A percentile compares a stretch with the other conserved stretches of the same genome.
Conservation (phyloP, 2,329 filamentous ascomycete genomes). For the Colletotrichum brevisporum region DNA sequence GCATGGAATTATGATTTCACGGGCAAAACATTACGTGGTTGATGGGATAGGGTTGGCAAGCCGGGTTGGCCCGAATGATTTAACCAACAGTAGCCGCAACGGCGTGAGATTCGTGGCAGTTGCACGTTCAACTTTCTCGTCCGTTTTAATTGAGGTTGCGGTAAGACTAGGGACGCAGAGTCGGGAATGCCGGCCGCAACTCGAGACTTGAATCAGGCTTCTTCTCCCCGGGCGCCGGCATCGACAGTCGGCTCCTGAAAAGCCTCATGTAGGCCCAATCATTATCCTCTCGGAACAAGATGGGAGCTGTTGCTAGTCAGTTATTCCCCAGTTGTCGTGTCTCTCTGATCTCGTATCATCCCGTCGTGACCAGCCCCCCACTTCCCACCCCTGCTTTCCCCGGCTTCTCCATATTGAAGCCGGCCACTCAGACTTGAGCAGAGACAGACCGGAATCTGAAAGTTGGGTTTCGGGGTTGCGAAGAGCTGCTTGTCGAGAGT, state of each 20-base stretch:
- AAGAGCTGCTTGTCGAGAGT: not conserved
- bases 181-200: no score
- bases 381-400: conserved; percentile 1
- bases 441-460: not conserved
- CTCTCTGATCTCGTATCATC: not conserved
- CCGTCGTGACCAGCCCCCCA: not conserved
- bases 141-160: no score
- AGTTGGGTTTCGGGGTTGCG: not conserved
- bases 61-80: conserved; percentile 3
- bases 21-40: conserved; percentile 1
- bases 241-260: conserved; percentile 6
- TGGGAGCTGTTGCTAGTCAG: conserved; percentile 18
- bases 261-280: not conserved
- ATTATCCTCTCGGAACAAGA: not conserved
- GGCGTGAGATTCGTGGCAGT: not conserved
- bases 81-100: no score
- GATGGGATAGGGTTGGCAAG: not conserved
- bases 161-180: no score
- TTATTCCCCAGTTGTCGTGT: not conserved
- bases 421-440: conserved; percentile 17
- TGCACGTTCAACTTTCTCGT: no score
- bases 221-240: conserved; percentile 4
- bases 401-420: conserved; percentile 18
- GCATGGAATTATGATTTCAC: conserved; percentile 33
- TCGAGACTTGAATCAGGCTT: no score